These are phyloP conservation scores for Neobulgaria alba DNA, from an alignment of 2,329 filamentous ascomycete species.

Conservation along the genomic window DNA sequence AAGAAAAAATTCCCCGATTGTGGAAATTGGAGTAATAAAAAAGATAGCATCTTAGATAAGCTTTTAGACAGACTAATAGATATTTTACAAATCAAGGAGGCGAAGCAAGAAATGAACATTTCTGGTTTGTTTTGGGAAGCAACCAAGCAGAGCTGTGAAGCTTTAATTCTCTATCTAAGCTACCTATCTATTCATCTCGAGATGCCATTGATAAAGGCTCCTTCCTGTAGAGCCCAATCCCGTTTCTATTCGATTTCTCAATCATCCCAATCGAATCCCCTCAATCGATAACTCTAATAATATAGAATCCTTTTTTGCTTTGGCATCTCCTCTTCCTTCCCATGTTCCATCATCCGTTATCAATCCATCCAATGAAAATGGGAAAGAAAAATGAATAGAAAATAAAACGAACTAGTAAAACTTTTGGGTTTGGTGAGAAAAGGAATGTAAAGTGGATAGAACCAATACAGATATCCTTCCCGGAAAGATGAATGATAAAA, in stretches of 20 bases:
- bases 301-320: neutral
- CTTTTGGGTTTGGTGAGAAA: too few species aligned
- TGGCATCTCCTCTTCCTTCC: neutral
- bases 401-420: too few species aligned
- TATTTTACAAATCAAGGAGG: too few species aligned
- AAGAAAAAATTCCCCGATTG: too few species aligned
- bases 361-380: neutral
- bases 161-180: slow-evolving; percentile 13
- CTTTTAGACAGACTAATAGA: too few species aligned
- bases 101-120: too few species aligned
- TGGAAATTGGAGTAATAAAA: too few species aligned
- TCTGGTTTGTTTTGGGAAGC: too few species aligned
- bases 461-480: neutral
- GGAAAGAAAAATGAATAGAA: neutral
- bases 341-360: neutral
- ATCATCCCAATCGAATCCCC: slow-evolving; percentile 1
- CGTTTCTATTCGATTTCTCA: neutral
- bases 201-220: too few species aligned
- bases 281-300: slow-evolving; percentile 2
- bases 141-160: slow-evolving; percentile 18
- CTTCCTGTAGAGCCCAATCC: neutral
- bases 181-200: too few species aligned
- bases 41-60: too few species aligned
- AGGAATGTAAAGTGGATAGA: too few species aligned
- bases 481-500: neutral